A percentile compares a stretch with the other conserved stretches of the same genome.
Evolutionary conservation across 176 grass and related monocot species (phyloP).

Genomic region (Luzula sylvatica): DNA sequence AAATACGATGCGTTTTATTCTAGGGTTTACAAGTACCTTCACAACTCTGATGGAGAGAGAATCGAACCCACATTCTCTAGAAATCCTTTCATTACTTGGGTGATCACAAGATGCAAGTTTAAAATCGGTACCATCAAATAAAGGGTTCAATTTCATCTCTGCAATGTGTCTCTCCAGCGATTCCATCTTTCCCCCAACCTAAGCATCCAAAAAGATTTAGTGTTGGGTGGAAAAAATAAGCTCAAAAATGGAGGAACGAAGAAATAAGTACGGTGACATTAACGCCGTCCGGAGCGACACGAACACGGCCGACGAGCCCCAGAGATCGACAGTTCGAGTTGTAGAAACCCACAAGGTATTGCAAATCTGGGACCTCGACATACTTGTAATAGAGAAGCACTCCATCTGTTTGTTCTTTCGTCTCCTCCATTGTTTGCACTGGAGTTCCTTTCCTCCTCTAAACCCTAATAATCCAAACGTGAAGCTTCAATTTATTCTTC

Average conservation of each 20-base stretch:
- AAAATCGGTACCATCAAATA: constrained; percentile 79
- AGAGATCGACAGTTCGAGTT: constrained; percentile 42
- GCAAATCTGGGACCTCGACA: constrained; percentile 43
- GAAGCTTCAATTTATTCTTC: no score
- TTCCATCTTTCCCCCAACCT: constrained; percentile 74
- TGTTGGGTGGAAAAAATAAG: background rate
- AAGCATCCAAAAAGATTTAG: constrained; percentile 1
- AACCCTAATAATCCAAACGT: no score
- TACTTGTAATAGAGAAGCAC: constrained; percentile 98
- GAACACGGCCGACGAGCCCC: constrained; percentile 71
- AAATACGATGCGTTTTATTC: background rate
- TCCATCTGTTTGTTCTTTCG: constrained; percentile 26
- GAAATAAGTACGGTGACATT: constrained; percentile 51
- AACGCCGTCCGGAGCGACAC: constrained; percentile 70
- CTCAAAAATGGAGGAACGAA: background rate
- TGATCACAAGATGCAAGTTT: constrained; percentile 72
- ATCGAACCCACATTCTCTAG: constrained; percentile 73
- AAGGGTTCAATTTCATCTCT: constrained; percentile 42
- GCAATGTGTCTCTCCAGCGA: constrained; percentile 72
- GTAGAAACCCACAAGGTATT: constrained; percentile 53
- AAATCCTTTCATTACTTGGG: constrained; percentile 43
- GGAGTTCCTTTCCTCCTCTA: no score
- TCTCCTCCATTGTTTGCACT: constrained; percentile 5
- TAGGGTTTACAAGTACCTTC: constrained; percentile 30
- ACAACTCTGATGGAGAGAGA: constrained; percentile 68